Base-by-base conservation (phyloP, 2,329 filamentous ascomycete genomes). In the Xylogone sp. region DNA sequence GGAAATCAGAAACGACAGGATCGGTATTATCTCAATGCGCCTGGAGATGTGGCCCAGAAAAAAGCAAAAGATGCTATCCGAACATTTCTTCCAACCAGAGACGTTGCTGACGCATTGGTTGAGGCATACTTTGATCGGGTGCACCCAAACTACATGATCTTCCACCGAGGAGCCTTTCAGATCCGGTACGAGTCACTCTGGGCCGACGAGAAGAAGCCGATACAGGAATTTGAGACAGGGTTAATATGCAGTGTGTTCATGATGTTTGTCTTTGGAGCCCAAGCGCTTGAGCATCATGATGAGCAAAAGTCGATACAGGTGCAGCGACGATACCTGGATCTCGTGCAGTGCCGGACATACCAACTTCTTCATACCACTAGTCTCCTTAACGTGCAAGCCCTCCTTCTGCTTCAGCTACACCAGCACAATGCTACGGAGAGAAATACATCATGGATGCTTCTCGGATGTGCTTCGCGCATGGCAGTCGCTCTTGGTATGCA, bases 401-500 rank as follows among this genome's bases (percentile, higher is more conserved):
- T 74, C 21, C 65, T 73, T 49, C 62, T 74, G 4, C 64, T 73
- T 10, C 69, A 71, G 20, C 48, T 73, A 12, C 69, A 74, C 52
- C 66, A 71, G 51, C 68, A 74, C 50, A 70, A 68, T 31, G 65
- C 66, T 21, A 72, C 71, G 12, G 71, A 74, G 52, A 63, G 70
- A 22, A 74, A 69, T 29, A 69, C 65, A 47, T 66, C 69, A 1
- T 74, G 69, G 65, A 64, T 70, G 46, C 61, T 72, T 2, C 65
- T 73, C 9, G 71, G 71, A 2, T 66, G 68, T 29, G 71, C 68
- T 8, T 70, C 69, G 12, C 66, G 71, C 13, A 69, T 74, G 65
- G 69, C 71, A 2, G 70, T 72, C 49, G 70, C 69, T 13, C 63
- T 74, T 48, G 71, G 71, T 3, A 71, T 75, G 68, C 72, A 75